These are phyloP conservation scores for Phaffomyces antillensis DNA, from an alignment of 805 yeast species.

Conservation along the genomic window DNA sequence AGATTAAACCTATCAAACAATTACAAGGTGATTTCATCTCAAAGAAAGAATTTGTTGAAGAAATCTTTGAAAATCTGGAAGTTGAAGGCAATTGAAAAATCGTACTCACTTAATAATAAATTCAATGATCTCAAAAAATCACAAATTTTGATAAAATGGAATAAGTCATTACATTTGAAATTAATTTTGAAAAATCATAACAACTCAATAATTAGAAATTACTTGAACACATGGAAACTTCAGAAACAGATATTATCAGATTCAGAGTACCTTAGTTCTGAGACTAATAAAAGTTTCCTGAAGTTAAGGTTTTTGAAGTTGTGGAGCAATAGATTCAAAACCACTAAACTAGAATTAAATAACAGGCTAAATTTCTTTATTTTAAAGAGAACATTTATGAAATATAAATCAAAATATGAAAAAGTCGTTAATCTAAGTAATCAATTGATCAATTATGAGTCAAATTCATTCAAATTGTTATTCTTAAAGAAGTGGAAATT, in stretches of 20 bases:
- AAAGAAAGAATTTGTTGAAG: neutral
- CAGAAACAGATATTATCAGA: conserved; percentile 4
- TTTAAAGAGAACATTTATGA: conserved; percentile 6
- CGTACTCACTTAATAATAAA: neutral
- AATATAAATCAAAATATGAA: conserved; percentile 1
- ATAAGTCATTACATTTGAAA: neutral
- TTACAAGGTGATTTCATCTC: neutral
- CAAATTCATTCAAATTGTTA: neutral
- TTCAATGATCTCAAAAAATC: neutral
- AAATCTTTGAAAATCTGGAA: conserved; percentile 10
- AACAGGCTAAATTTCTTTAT: conserved; percentile 5
- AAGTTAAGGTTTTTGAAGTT: conserved; percentile 15
- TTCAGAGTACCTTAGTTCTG: conserved; percentile 7
- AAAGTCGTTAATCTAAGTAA: neutral
- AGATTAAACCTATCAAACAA: neutral
- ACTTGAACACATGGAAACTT: conserved; percentile 8
- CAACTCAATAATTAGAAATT: neutral
- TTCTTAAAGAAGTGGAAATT: conserved; percentile 1
- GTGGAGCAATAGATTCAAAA: conserved; percentile 9
- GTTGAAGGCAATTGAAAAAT: neutral
- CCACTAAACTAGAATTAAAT: neutral
- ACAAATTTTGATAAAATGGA: conserved; percentile 1
- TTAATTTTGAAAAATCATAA: neutral
- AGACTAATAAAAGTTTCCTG: conserved; percentile 13
- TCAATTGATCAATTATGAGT: neutral